A percentile compares a stretch with the other conserved stretches of the same genome.
Conservation (phyloP, 2,329 filamentous ascomycete species). For the Elsinoe perseae region DNA sequence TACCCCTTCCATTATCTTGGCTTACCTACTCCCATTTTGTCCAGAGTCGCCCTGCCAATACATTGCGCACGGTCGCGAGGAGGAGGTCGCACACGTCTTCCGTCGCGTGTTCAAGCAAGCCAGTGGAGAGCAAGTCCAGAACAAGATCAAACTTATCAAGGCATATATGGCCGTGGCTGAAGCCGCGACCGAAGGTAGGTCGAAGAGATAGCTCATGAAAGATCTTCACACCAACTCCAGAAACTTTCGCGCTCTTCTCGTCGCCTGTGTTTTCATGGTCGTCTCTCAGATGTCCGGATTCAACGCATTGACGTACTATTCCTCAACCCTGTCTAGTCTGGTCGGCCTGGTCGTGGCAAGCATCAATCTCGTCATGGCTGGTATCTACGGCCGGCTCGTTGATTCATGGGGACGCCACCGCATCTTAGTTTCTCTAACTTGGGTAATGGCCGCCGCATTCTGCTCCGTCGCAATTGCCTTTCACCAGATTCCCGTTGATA, state of each 20-base stretch:
- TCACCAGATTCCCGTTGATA: constrained; percentile 47
- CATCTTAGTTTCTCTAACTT: constrained; percentile 67
- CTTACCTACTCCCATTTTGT: constrained; percentile 29
- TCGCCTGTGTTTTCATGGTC: constrained; percentile 32
- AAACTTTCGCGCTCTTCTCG: constrained; percentile 32
- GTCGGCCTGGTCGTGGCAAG: constrained; percentile 70
- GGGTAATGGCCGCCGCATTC: constrained; percentile 66
- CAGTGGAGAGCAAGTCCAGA: constrained; percentile 37
- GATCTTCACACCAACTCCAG: constrained; percentile 23
- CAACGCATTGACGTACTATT: constrained; percentile 83
- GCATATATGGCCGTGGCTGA: constrained; percentile 35
- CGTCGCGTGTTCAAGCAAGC: constrained; percentile 37
- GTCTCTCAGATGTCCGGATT: constrained; percentile 36
- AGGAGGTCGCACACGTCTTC: constrained; percentile 32
- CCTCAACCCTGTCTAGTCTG: constrained; percentile 41
- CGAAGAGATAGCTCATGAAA: constrained; percentile 32
- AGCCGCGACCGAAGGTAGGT: constrained; percentile 34
- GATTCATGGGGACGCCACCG: constrained; percentile 69
- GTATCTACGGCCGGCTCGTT: constrained; percentile 64
- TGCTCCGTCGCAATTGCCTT: constrained; percentile 65
- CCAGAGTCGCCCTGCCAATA: constrained; percentile 34
- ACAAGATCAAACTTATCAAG: constrained; percentile 40
- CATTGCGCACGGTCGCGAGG: constrained; percentile 31
- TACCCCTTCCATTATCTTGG: constrained; percentile 31
- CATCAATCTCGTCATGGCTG: constrained; percentile 73